These are phyloP conservation scores for Holtermanniella nyarrowii DNA, from an alignment of 768 basidiomycete species.

Conservation along the genomic window DNA sequence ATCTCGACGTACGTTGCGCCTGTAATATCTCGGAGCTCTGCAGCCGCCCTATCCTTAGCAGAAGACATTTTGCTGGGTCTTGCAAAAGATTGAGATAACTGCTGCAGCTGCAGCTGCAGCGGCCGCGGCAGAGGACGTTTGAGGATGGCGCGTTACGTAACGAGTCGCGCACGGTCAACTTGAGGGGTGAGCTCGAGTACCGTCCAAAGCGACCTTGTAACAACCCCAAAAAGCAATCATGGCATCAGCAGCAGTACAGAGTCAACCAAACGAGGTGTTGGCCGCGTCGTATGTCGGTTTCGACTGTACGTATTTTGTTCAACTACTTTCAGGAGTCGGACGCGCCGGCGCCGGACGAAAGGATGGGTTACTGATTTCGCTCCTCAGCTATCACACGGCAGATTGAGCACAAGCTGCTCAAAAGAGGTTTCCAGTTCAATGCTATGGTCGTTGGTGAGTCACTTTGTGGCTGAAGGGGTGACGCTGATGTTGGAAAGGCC, in stretches of 20 bases:
- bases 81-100: too few species aligned
- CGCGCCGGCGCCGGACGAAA: background rate
- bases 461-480: background rate
- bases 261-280: conserved; percentile 59
- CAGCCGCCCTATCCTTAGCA: conserved; percentile 3
- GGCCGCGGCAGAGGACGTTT: too few species aligned
- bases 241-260: background rate
- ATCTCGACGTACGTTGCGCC: conserved; percentile 31
- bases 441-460: conserved; percentile 81
- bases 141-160: too few species aligned
- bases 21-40: conserved; percentile 28
- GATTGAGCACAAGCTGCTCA: conserved; percentile 98
- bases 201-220: background rate
- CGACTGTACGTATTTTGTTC: conserved; percentile 49
- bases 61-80: too few species aligned
- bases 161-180: too few species aligned
- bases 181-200: too few species aligned
- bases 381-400: conserved; percentile 69
- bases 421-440: conserved; percentile 98
- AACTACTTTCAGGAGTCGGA: background rate
- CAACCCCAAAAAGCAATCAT: background rate
- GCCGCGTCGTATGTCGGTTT: conserved; percentile 93
- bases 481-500: conserved; percentile 49
- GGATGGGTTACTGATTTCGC: too few species aligned
- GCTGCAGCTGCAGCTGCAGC: too few species aligned